phyloP scores from a whole-genome alignment of 2,329 filamentous ascomycete genomes.

The Aspergillus fumigatus region DNA sequence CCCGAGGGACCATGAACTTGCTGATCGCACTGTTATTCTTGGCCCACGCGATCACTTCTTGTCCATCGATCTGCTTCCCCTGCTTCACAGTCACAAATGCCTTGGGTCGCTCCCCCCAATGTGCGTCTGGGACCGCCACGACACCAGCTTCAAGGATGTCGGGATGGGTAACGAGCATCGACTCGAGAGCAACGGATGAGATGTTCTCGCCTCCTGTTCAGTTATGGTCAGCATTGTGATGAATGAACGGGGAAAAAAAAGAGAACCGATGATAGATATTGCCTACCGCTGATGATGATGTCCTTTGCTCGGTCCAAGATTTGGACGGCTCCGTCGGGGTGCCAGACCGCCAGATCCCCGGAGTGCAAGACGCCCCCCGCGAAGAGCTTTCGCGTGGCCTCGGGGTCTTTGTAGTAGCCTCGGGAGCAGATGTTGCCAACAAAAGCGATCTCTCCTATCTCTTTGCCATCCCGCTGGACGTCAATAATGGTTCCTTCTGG shows the following conservation, averaged over 20 bases:
- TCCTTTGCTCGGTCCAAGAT: conserved; percentile 94
- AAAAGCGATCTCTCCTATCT: conserved; percentile 83
- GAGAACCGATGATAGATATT: background rate
- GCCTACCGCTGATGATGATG: conserved; percentile 87
- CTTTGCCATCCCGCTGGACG: conserved; percentile 64
- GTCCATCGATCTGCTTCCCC: conserved; percentile 56
- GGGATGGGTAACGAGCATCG: conserved; percentile 82
- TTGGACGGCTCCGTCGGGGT: conserved; percentile 83
- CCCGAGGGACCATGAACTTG: conserved; percentile 77
- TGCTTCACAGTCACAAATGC: conserved; percentile 80
- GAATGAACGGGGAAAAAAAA: background rate
- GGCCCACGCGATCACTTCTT: conserved; percentile 81
- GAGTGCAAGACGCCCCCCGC: conserved; percentile 81
- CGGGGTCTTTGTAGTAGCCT: conserved; percentile 86
- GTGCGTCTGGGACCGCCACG: conserved; percentile 77
- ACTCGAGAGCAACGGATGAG: conserved; percentile 85
- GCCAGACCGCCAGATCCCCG: conserved; percentile 90
- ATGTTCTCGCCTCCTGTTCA: conserved; percentile 86
- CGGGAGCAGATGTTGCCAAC: conserved; percentile 85
- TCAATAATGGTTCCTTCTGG: conserved; percentile 63
- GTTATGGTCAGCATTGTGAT: conserved; percentile 1
- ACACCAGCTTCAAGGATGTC: conserved; percentile 88
- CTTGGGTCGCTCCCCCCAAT: conserved; percentile 96
- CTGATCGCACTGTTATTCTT: conserved; percentile 75
- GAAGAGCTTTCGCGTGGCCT: conserved; percentile 82